phyloP scores from a whole-genome alignment of 1,139 yeast species.

The Magnusiomyces ingens region DNA sequence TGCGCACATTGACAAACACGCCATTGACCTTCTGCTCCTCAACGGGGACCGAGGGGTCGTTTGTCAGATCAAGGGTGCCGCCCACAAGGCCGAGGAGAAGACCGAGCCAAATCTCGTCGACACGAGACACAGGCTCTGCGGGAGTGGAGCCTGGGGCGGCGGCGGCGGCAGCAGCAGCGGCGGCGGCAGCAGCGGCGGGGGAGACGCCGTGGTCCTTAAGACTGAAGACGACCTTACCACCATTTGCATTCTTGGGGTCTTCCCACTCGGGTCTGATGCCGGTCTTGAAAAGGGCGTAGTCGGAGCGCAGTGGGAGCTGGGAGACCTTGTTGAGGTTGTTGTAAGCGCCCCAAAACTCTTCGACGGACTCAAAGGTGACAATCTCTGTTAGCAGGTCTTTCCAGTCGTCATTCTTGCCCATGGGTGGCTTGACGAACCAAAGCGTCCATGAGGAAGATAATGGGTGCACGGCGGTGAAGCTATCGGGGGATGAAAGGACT shows the following conservation, averaged over 20 bases:
- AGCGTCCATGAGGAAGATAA: slow-evolving; percentile 90
- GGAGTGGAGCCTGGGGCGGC: slow-evolving; percentile 24
- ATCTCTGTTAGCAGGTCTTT: slow-evolving; percentile 89
- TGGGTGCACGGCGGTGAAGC: slow-evolving; percentile 82
- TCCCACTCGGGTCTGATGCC: slow-evolving; percentile 99
- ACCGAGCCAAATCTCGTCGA: slow-evolving; percentile 91
- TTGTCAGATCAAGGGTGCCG: slow-evolving; percentile 70
- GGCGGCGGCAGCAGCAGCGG: slow-evolving; percentile 9
- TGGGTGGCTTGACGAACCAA: slow-evolving; percentile 94
- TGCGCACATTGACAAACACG: slow-evolving; percentile 83
- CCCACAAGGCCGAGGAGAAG: slow-evolving; percentile 89
- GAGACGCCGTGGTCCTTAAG: slow-evolving; percentile 45
- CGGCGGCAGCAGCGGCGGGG: background rate
- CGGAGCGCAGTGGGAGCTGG: slow-evolving; percentile 87
- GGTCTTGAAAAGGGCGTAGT: slow-evolving; percentile 90
- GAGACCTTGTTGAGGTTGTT: slow-evolving; percentile 90
- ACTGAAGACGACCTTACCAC: slow-evolving; percentile 92
- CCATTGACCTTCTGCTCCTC: slow-evolving; percentile 77
- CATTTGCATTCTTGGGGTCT: slow-evolving; percentile 76
- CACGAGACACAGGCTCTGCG: slow-evolving; percentile 33
- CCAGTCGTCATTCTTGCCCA: slow-evolving; percentile 72
- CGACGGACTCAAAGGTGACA: slow-evolving; percentile 85
- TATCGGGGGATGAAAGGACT: slow-evolving; percentile 60
- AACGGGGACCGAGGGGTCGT: slow-evolving; percentile 48
- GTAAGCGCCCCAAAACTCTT: slow-evolving; percentile 98